These are phyloP conservation scores for Coemansia sp. DNA, from an alignment of 192 early-diverging fungal species.

Conservation along the genomic window DNA sequence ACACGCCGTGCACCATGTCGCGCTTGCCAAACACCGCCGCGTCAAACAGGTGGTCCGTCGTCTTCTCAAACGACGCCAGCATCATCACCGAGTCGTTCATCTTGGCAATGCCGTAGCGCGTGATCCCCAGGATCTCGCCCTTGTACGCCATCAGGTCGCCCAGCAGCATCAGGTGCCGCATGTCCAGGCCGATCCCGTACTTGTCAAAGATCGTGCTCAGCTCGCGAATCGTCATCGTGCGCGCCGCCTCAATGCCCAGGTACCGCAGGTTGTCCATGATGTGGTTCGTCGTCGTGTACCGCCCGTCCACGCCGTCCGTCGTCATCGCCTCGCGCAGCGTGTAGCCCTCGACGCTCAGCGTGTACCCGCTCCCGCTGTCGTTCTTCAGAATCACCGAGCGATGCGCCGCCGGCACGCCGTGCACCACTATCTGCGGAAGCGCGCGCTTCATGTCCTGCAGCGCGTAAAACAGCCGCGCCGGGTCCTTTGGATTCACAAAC, in stretches of 20 bases:
- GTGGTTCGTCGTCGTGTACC: conserved; percentile 80
- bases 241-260: conserved; percentile 96
- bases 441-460: conserved; percentile 83
- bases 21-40: conserved; percentile 93
- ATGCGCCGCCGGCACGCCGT: conserved; percentile 79
- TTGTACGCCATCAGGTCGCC: conserved; percentile 98
- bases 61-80: conserved; percentile 99
- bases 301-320: conserved; percentile 86
- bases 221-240: conserved; percentile 86
- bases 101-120: conserved; percentile 98
- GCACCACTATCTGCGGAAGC: conserved; percentile 83
- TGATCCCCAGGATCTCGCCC: conserved; percentile 98
- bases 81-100: conserved; percentile 99
- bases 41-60: conserved; percentile 98
- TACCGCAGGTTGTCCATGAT: conserved; percentile 88
- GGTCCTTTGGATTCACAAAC: conserved; percentile 61
- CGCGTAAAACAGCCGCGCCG: conserved; percentile 61
- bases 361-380: conserved; percentile 39
- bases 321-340: conserved; percentile 93
- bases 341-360: conserved; percentile 89
- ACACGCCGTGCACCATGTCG: conserved; percentile 93
- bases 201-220: conserved; percentile 79
- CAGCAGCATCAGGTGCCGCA: conserved; percentile 93
- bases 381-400: conserved; percentile 75
- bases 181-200: conserved; percentile 94